A percentile compares a stretch with the other conserved stretches of the same genome.
Evolutionary conservation across 140 eudicot genomes (phyloP).

Genomic region (Erigeron philadelphicus): DNA sequence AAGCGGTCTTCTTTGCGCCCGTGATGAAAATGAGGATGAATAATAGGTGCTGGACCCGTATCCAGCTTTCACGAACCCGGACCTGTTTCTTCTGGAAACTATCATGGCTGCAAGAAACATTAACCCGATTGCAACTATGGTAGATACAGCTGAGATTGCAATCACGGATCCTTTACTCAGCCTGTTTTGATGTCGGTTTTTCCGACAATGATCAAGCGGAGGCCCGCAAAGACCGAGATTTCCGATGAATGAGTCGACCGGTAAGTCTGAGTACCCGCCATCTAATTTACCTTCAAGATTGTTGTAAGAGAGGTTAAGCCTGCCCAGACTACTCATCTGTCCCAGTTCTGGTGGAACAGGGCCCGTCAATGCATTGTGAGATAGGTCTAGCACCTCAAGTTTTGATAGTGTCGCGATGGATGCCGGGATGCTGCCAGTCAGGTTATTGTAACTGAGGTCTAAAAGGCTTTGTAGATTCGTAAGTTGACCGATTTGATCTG

Average conservation of each 20-base stretch:
- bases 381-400: slow-evolving; percentile 74
- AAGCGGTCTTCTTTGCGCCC: slow-evolving; percentile 54
- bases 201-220: slow-evolving; percentile 53
- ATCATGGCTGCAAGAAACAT: slow-evolving; percentile 53
- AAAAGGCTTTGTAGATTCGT: slow-evolving; percentile 68
- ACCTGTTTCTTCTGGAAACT: slow-evolving; percentile 47
- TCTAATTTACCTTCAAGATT: slow-evolving; percentile 64
- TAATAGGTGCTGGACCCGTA: slow-evolving; percentile 37
- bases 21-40: slow-evolving; percentile 60
- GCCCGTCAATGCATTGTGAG: slow-evolving; percentile 69
- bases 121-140: slow-evolving; percentile 45
- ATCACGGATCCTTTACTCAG: slow-evolving; percentile 45
- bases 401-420: slow-evolving; percentile 62
- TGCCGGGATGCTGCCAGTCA: slow-evolving; percentile 65
- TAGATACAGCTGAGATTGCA: slow-evolving; percentile 52
- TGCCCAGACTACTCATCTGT: slow-evolving; percentile 76
- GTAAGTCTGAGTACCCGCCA: slow-evolving; percentile 60
- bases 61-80: slow-evolving; percentile 39
- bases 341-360: slow-evolving; percentile 61
- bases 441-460: slow-evolving; percentile 75
- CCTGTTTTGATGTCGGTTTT: slow-evolving; percentile 27
- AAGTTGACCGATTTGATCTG: slow-evolving; percentile 58
- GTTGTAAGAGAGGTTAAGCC: slow-evolving; percentile 75
- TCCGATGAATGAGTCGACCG: slow-evolving; percentile 61
- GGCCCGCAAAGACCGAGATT: slow-evolving; percentile 69